Base-by-base conservation (phyloP, 2,329 filamentous ascomycete species). In the Sclerotinia minor region DNA sequence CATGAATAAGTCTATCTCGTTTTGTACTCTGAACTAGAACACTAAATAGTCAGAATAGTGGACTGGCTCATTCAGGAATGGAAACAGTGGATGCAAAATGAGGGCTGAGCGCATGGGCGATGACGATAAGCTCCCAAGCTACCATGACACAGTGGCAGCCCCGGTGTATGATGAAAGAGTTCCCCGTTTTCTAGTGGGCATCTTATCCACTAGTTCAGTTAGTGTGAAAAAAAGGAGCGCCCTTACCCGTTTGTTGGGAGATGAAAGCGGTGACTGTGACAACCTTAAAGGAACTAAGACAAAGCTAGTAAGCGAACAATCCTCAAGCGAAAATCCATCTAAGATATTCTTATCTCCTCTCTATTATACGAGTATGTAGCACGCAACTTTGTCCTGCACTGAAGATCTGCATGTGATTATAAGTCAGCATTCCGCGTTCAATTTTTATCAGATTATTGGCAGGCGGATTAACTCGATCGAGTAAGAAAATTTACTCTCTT, bases 231-330 rank as follows among this genome's bases (percentile, higher is more conserved):
- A 61, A 49, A 38, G 41, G 21, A 50, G 29, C 15, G 38, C 4
- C 5, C 44, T 24, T 24, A 32, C 52, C 32, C n/a, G 21, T 61
- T 50, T 49, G 6, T 38, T 38, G 21, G 45, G 29, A 38, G 44
- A 61, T 61, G 45, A 11, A 35, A 58, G 50, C 52, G 63, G 52
- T 58, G 29, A 58, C 38, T 21, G 21, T 58, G 63, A 38, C 21
- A 26, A 29, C 47, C 52, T 47, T 58, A 38, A 65, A 52, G 52
- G 41, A 58, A 35, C n/a, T 58, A 65, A 49, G 52, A 38, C 29
- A 0, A 21, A 50, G 15, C 29, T 61, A 61, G 32, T 38, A 38
- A 50, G 32, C 29, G n/a, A 61, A 24, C 21, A 55, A 57, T 32
- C 53, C 24, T 6, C 21, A 61, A 38, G 45, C 21, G 58, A 38